Percentiles rank a stretch among this genome's conserved stretches.
Evolutionary conservation across 108 stramenopile genomes (phyloP).

Genomic region (Skeletonema potamos): DNA sequence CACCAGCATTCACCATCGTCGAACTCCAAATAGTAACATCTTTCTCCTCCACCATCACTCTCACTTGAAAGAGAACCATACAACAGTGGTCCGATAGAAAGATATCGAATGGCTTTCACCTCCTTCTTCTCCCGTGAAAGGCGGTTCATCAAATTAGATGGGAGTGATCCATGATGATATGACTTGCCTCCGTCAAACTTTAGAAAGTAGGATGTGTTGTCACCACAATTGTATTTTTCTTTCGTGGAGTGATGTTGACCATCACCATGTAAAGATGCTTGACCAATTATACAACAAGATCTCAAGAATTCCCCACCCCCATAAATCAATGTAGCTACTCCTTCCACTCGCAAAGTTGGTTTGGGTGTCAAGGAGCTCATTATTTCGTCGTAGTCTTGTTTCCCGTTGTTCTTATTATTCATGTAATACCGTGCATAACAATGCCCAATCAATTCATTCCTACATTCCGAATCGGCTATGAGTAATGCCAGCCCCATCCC

Average conservation of each 20-base stretch:
- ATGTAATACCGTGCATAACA: conserved; percentile 7
- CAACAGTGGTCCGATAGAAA: conserved; percentile 60
- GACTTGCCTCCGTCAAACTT: conserved; percentile 29
- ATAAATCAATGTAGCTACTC: conserved; percentile 6
- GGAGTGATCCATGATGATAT: conserved; percentile 9
- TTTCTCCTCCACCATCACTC: neutral
- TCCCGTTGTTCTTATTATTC: neutral
- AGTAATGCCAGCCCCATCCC: conserved; percentile 21
- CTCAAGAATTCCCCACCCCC: conserved; percentile 9
- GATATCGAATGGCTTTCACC: conserved; percentile 35
- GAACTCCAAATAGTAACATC: conserved; percentile 74
- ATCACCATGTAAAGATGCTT: neutral
- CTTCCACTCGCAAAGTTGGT: neutral
- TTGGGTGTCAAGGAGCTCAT: neutral
- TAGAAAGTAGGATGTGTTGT: conserved; percentile 32
- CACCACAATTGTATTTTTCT: neutral
- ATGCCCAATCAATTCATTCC: conserved; percentile 15
- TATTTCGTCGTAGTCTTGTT: no score
- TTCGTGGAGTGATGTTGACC: neutral
- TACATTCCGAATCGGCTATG: conserved; percentile 5
- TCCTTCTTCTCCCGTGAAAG: conserved; percentile 19
- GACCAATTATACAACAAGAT: conserved; percentile 19
- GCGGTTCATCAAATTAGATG: conserved; percentile 14
- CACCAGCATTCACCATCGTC: conserved; percentile 74
- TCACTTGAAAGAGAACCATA: neutral